Conservation (phyloP, 1,284 basidiomycete genomes). For the Thelephora terrestris region DNA sequence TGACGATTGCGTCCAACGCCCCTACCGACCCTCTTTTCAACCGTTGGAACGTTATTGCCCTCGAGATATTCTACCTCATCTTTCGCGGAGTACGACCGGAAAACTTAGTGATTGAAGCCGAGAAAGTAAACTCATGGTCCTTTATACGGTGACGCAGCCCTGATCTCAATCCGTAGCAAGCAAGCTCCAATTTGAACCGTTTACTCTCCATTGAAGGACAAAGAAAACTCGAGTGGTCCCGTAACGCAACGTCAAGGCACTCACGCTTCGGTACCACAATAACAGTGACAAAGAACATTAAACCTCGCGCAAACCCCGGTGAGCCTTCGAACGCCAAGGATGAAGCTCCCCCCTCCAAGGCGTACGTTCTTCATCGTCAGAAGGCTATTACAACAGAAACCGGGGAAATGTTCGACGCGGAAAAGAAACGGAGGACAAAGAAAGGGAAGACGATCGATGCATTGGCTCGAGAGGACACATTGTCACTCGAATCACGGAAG, state of each 20-base stretch:
- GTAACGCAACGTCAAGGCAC: slow-evolving; percentile 71
- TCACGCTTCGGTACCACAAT: slow-evolving; percentile 93
- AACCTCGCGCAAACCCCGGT: slow-evolving; percentile 13
- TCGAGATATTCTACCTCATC: slow-evolving; percentile 86
- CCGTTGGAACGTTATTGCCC: slow-evolving; percentile 75
- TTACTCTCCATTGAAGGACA: slow-evolving; percentile 68
- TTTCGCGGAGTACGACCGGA: slow-evolving; percentile 68
- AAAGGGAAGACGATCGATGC: slow-evolving; percentile 65
- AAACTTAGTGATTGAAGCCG: slow-evolving; percentile 55
- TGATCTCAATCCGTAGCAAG: slow-evolving; percentile 37
- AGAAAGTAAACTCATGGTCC: slow-evolving; percentile 38
- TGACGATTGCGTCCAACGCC: slow-evolving; percentile 75
- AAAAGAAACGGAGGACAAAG: slow-evolving; percentile 55
- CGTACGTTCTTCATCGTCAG: slow-evolving; percentile 74
- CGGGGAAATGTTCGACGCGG: slow-evolving; percentile 66
- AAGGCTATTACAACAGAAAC: slow-evolving; percentile 70
- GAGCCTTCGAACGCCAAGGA: slow-evolving; percentile 7
- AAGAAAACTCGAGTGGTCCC: slow-evolving; percentile 43
- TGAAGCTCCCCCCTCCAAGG: slow-evolving; percentile 27
- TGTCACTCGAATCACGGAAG: slow-evolving; percentile 62
- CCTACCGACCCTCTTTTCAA: slow-evolving; percentile 66
- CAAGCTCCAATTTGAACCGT: slow-evolving; percentile 53
- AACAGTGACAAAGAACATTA: slow-evolving; percentile 51
- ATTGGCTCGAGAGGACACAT: slow-evolving; percentile 59
- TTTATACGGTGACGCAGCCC: slow-evolving; percentile 6